Conservation (phyloP, 2,329 filamentous ascomycete genomes). For the Phyllosticta ampelicida region DNA sequence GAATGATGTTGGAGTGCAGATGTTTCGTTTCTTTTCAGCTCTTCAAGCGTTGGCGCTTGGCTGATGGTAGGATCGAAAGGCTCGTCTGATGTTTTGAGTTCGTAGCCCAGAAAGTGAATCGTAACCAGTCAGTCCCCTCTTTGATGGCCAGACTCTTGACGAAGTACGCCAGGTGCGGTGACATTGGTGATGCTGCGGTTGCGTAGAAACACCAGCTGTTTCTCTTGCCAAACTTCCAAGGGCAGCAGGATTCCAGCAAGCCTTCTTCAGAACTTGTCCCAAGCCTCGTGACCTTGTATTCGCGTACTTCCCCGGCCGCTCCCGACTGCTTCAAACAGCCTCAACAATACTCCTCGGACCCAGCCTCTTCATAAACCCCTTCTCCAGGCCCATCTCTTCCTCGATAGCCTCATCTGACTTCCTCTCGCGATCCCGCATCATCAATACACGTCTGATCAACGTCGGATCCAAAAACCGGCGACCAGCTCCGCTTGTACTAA, state of each 20-base stretch:
- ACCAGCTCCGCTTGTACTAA: slow-evolving; percentile 30
- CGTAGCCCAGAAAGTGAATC: neutral
- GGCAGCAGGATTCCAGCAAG: too few species aligned
- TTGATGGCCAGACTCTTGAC: too few species aligned
- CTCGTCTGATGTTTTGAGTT: neutral
- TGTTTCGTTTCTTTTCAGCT: neutral
- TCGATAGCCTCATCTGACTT: slow-evolving; percentile 4
- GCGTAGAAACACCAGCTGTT: too few species aligned
- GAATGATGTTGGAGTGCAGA: neutral
- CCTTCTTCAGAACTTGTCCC: too few species aligned
- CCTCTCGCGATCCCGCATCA: slow-evolving; percentile 3
- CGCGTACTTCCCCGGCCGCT: too few species aligned
- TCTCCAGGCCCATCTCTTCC: slow-evolving; percentile 6
- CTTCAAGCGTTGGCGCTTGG: neutral
- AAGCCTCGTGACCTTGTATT: too few species aligned
- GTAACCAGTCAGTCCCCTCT: too few species aligned
- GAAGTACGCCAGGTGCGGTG: too few species aligned
- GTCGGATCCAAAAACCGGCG: slow-evolving; percentile 36
- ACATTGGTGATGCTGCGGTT: too few species aligned
- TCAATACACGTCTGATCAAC: slow-evolving; percentile 20
- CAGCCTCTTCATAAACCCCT: slow-evolving; percentile 6
- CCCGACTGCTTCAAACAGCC: slow-evolving; percentile 8
- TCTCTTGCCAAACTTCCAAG: too few species aligned
- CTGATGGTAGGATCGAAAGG: neutral
- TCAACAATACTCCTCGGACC: slow-evolving; percentile 4